Percentiles rank a stretch among this genome's conserved stretches.
These are phyloP conservation scores for Striga hermonthica DNA, from an alignment of 305 asterid genomes.

Conservation along the genomic window DNA sequence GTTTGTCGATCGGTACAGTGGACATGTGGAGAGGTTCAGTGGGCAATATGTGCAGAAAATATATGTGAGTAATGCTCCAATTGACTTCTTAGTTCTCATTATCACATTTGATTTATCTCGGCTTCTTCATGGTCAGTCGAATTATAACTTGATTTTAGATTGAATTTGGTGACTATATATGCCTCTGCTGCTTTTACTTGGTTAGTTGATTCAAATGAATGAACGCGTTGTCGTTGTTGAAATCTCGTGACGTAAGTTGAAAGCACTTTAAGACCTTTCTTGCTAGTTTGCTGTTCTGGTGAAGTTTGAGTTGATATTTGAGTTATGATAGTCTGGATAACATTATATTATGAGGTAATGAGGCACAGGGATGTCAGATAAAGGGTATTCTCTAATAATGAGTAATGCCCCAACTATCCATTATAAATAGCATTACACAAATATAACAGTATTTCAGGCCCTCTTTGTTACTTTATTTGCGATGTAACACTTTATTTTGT, in stretches of 20 bases:
- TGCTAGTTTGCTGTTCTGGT: slow-evolving; percentile 1
- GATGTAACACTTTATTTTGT: background rate
- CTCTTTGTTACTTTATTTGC: background rate
- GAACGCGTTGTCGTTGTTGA: background rate
- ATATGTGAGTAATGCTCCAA: slow-evolving; percentile 48
- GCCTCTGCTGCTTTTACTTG: background rate
- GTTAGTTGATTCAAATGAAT: background rate
- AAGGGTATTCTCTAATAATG: too few relatives aligned
- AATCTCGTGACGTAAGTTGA: slow-evolving; percentile 13
- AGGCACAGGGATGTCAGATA: too few relatives aligned
- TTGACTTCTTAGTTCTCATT: background rate
- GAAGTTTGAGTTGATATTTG: background rate
- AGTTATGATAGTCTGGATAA: too few relatives aligned
- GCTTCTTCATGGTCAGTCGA: background rate
- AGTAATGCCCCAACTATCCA: too few relatives aligned
- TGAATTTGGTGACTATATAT: too few relatives aligned
- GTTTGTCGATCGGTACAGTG: slow-evolving; percentile 81
- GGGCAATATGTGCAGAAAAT: slow-evolving; percentile 61
- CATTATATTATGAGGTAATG: too few relatives aligned
- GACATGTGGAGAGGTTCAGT: slow-evolving; percentile 62
- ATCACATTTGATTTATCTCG: background rate
- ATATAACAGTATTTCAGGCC: too few relatives aligned
- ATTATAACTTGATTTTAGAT: too few relatives aligned
- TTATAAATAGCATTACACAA: too few relatives aligned
- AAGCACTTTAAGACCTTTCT: background rate